phyloP scores from a whole-genome alignment of 495 filamentous ascomycete genomes.

The Aspergillus ostianus region DNA sequence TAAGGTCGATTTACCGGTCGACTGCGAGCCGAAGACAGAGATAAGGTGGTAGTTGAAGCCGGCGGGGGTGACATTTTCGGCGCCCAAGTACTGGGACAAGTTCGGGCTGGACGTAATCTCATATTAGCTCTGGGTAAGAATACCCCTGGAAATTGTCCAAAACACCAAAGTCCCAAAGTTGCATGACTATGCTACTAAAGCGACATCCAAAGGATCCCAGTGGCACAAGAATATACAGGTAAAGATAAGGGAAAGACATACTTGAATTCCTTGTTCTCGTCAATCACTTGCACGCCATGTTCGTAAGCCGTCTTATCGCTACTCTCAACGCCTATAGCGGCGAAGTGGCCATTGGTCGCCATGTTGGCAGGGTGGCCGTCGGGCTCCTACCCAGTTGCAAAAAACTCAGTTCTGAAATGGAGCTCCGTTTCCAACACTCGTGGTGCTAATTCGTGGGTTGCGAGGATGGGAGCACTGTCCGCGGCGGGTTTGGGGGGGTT shows the following conservation, averaged over 20 bases:
- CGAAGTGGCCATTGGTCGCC: conserved; percentile 88
- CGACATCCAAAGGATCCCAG: not conserved
- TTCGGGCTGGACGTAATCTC: conserved; percentile 47
- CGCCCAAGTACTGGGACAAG: conserved; percentile 74
- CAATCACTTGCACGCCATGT: conserved; percentile 94
- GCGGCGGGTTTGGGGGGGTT: conserved; percentile 5
- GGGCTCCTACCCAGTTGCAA: conserved; percentile 27
- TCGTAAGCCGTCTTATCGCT: conserved; percentile 67
- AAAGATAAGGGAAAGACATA: conserved; percentile 40
- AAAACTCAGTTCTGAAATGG: not conserved
- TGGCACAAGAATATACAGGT: not conserved
- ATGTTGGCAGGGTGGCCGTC: conserved; percentile 56
- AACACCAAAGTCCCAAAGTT: not conserved
- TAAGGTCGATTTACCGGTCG: conserved; percentile 95
- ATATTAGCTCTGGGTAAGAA: conserved; percentile 22
- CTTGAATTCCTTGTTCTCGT: conserved; percentile 96
- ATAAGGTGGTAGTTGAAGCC: conserved; percentile 99
- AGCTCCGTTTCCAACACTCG: not conserved
- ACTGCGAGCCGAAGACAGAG: conserved; percentile 97
- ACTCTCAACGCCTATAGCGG: conserved; percentile 65
- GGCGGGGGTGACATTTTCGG: conserved; percentile 74
- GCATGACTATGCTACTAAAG: not conserved
- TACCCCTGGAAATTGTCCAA: not conserved
- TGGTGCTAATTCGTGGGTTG: not conserved
- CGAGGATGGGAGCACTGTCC: not conserved